Evolutionary conservation across 495 filamentous ascomycete species (phyloP).

Genomic region (Neurospora hispaniola): DNA sequence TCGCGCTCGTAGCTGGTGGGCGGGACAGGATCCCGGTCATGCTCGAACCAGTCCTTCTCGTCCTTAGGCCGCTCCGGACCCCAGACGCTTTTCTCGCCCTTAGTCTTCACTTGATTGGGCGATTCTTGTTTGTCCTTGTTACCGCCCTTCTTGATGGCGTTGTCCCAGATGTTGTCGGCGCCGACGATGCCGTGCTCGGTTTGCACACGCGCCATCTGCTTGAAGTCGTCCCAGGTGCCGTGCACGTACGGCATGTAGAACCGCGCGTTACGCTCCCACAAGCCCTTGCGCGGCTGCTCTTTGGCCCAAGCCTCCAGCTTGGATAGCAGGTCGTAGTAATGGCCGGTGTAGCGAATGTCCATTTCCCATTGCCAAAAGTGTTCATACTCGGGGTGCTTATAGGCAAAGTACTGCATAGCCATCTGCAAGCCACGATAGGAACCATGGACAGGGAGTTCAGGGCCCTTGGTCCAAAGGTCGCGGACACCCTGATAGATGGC

Average conservation of each 20-base stretch:
- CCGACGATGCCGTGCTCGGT: constrained; percentile 70
- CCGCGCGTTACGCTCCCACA: constrained; percentile 87
- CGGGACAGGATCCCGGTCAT: constrained; percentile 60
- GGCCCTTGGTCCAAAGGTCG: constrained; percentile 58
- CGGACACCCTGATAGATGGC: constrained; percentile 74
- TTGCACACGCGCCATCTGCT: constrained; percentile 82
- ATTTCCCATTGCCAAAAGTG: constrained; percentile 99
- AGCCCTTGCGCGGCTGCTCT: constrained; percentile 73
- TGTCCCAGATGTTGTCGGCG: constrained; percentile 59
- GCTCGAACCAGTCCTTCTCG: constrained; percentile 54
- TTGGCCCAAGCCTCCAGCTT: constrained; percentile 65
- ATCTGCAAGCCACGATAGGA: constrained; percentile 86
- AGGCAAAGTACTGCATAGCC: constrained; percentile 88
- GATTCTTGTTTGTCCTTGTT: constrained; percentile 20
- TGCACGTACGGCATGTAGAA: constrained; percentile 89
- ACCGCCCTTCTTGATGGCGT: constrained; percentile 19
- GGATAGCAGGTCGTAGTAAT: constrained; percentile 84
- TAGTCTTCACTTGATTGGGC: constrained; percentile 8
- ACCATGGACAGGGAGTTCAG: constrained; percentile 67
- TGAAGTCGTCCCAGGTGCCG: constrained; percentile 86
- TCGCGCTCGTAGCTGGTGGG: constrained; percentile 64
- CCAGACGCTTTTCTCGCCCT: constrained; percentile 67
- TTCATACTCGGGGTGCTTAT: constrained; percentile 86
- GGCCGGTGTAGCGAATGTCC: constrained; percentile 92
- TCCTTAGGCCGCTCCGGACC: constrained; percentile 63